These are phyloP conservation scores for Kockiozyma suomiensis DNA, from an alignment of 805 yeast species.

Conservation along the genomic window DNA sequence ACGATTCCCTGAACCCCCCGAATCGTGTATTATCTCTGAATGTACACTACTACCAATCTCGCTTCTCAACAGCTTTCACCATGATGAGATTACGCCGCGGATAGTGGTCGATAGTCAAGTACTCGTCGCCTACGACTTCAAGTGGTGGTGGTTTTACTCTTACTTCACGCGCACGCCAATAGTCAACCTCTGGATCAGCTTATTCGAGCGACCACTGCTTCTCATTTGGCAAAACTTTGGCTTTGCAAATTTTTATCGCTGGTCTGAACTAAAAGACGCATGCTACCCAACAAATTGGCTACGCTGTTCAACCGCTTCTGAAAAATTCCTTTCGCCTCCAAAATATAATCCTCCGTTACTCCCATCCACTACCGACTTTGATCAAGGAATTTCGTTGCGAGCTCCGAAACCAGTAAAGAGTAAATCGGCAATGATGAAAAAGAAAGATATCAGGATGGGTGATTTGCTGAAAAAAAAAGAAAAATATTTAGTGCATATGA, in stretches of 20 bases:
- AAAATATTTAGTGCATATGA: not conserved
- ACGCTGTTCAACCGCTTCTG: slow-evolving; percentile 11
- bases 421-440: not conserved
- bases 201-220: slow-evolving; percentile 18
- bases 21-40: slow-evolving; percentile 20
- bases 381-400: not conserved
- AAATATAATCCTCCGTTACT: too few relatives aligned
- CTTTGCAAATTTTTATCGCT: slow-evolving; percentile 3
- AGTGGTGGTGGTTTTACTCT: slow-evolving; percentile 30
- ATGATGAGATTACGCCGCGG: slow-evolving; percentile 12
- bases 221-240: slow-evolving; percentile 6
- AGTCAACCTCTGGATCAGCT: slow-evolving; percentile 9
- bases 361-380: too few relatives aligned
- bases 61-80: slow-evolving; percentile 14
- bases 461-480: not conserved
- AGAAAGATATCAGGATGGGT: not conserved
- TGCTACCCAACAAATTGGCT: slow-evolving; percentile 20
- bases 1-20: slow-evolving; percentile 26
- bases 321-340: not conserved
- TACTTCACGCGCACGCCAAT: slow-evolving; percentile 23
- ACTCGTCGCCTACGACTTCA: slow-evolving; percentile 21
- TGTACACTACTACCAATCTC: slow-evolving; percentile 23
- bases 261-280: slow-evolving; percentile 22
- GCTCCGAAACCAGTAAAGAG: not conserved
- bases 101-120: slow-evolving; percentile 23